phyloP scores from a whole-genome alignment of 1,284 basidiomycete genomes.

The Calocybe gambosa region DNA sequence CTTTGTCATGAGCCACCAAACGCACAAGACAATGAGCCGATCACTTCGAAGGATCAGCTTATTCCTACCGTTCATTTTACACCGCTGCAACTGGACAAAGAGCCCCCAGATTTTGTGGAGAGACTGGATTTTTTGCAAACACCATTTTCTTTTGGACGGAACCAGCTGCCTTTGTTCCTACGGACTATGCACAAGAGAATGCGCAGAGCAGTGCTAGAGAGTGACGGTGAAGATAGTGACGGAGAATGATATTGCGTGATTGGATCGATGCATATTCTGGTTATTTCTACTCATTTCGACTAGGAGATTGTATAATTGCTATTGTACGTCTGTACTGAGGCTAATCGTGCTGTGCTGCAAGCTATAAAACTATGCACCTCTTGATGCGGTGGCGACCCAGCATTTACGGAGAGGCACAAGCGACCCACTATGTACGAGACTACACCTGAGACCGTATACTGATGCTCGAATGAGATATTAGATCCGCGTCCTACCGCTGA shows the following conservation, averaged over 20 bases:
- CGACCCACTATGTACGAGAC: no score
- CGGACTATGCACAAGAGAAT: slow-evolving; percentile 49
- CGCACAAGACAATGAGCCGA: slow-evolving; percentile 20
- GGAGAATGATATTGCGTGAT: slow-evolving; percentile 1
- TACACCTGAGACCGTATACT: no score
- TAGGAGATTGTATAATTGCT: not conserved
- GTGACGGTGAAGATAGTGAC: slow-evolving; percentile 8
- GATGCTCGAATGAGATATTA: no score
- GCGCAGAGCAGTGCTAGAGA: slow-evolving; percentile 24
- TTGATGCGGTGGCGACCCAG: no score
- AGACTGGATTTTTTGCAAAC: slow-evolving; percentile 54
- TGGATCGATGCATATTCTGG: not conserved
- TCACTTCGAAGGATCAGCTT: slow-evolving; percentile 32
- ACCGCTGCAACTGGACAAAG: slow-evolving; percentile 59
- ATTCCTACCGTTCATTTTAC: slow-evolving; percentile 50
- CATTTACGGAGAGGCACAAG: no score
- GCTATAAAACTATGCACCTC: not conserved
- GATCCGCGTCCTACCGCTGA: no score
- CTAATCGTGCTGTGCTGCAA: not conserved
- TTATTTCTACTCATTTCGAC: not conserved
- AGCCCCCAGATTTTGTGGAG: slow-evolving; percentile 45
- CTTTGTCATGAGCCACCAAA: slow-evolving; percentile 34
- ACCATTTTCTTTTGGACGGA: slow-evolving; percentile 60
- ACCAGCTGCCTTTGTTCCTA: slow-evolving; percentile 61
- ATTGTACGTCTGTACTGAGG: not conserved